Evolutionary conservation across 768 basidiomycete species (phyloP), one percentile per base, ranked within the genome.

Genomic region (Lactarius pseudohatsudake): DNA sequence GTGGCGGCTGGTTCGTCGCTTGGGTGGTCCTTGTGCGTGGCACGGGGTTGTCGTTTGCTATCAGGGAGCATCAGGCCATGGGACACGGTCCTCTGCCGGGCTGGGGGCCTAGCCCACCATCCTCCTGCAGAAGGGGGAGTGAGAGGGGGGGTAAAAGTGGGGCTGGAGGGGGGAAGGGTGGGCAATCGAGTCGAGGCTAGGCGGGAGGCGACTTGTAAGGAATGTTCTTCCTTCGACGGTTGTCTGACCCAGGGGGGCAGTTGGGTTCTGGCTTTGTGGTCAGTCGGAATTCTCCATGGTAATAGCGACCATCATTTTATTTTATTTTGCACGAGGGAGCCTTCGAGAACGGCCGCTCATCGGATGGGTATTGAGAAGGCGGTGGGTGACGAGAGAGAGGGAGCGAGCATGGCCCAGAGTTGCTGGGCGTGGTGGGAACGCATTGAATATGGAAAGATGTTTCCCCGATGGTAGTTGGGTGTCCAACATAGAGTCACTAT

Each of bases 281-380:
- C 55, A 2, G n/a, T 55, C 64, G 59, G 41, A 45, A 41, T 57
- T 63, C 32, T 32, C 54, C 55, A 45, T 26, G 38, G 53, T 54
- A 56, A 13, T 18, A 22, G 47, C 64, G 43, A 61, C 64, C 53
- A 57, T 61, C 59, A 57, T 4, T 26, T 11, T 7, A 16, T 13
- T 57, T 61, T 30, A 16, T 30, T 30, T 58, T n/a, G 36, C 7
- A 30, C 26, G 43, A 20, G 28, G 34, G 32, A 15, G 2, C n/a
- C 15, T 60, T 60, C 58, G 38, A 65, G 58, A 65, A 65, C 50
- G 38, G 34, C 65, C 59, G 65, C 36, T 38, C 65, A 34, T 61
- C 64, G 59, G 59, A 56, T 26, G 59, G 43, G 56, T 45, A 40
- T 61, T n/a, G 59, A 57, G 53, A 65, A 60, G 58, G 47, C 11